A percentile compares a stretch with the other conserved stretches of the same genome.
These are phyloP conservation scores for Colletotrichum sp. DNA, from an alignment of 2,329 filamentous ascomycete genomes.

Conservation along the genomic window DNA sequence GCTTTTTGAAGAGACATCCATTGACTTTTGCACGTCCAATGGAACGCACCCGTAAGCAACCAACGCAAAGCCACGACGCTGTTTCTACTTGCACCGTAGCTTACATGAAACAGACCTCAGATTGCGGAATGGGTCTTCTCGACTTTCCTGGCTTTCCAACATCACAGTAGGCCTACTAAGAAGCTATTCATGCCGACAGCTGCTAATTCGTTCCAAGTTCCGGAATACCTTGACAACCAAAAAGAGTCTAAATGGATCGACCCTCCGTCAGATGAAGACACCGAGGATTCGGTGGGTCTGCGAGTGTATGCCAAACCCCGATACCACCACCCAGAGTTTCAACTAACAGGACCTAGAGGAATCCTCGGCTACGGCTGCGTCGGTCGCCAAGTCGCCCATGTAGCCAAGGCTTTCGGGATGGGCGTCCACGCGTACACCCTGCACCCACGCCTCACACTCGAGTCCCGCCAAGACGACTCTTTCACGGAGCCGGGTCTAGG, in stretches of 20 bases:
- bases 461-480: conserved; percentile 65
- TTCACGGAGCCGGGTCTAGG: conserved; percentile 73
- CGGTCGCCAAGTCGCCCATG: conserved; percentile 56
- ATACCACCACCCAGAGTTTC: background rate
- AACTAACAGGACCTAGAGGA: conserved; percentile 35
- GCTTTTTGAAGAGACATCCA: conserved; percentile 53
- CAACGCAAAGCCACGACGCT: background rate
- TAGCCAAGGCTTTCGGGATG: conserved; percentile 73
- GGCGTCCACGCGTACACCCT: conserved; percentile 78
- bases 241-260: conserved; percentile 46
- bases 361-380: conserved; percentile 61
- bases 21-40: conserved; percentile 59
- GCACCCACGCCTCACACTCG: conserved; percentile 68
- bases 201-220: conserved; percentile 35
- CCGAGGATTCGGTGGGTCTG: conserved; percentile 50
- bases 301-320: conserved; percentile 47
- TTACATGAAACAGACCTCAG: conserved; percentile 46
- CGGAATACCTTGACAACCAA: conserved; percentile 47
- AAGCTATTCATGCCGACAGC: background rate
- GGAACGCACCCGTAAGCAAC: conserved; percentile 56
- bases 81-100: background rate
- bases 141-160: conserved; percentile 55
- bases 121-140: conserved; percentile 62
- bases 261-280: conserved; percentile 31
- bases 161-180: conserved; percentile 41